A percentile compares a stretch with the other conserved stretches of the same genome.
Evolutionary conservation across 2,329 filamentous ascomycete species (phyloP).

Genomic region (Alternaria longipes): DNA sequence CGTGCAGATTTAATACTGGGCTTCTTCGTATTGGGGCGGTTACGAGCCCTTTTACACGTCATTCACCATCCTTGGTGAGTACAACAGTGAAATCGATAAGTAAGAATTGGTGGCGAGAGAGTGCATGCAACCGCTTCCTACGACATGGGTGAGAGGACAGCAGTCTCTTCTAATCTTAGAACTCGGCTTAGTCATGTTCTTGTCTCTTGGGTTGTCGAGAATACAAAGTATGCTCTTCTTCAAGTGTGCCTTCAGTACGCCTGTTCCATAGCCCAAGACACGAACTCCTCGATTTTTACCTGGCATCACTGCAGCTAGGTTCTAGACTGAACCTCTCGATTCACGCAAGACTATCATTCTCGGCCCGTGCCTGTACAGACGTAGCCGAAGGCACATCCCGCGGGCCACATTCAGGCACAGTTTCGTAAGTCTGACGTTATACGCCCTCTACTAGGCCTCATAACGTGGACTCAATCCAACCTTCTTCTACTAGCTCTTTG

Average conservation of each 20-base stretch:
- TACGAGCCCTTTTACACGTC: neutral
- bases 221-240: neutral
- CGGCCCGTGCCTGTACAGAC: constrained; percentile 1
- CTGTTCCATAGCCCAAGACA: neutral
- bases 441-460: neutral
- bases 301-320: neutral
- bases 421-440: neutral
- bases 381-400: constrained; percentile 2
- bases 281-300: neutral
- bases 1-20: neutral
- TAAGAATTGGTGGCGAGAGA: neutral
- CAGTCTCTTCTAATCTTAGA: neutral
- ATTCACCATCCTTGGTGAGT: neutral
- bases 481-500: neutral
- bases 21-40: neutral
- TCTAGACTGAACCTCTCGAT: neutral
- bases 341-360: neutral
- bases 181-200: neutral
- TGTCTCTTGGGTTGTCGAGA: neutral
- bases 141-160: neutral
- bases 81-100: neutral
- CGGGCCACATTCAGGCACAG: neutral
- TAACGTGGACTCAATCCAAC: too few relatives aligned
- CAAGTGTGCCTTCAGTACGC: neutral
- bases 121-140: neutral